Evolutionary conservation across 2,329 filamentous ascomycete species (phyloP).

Genomic region (Beauveria medogensis): DNA sequence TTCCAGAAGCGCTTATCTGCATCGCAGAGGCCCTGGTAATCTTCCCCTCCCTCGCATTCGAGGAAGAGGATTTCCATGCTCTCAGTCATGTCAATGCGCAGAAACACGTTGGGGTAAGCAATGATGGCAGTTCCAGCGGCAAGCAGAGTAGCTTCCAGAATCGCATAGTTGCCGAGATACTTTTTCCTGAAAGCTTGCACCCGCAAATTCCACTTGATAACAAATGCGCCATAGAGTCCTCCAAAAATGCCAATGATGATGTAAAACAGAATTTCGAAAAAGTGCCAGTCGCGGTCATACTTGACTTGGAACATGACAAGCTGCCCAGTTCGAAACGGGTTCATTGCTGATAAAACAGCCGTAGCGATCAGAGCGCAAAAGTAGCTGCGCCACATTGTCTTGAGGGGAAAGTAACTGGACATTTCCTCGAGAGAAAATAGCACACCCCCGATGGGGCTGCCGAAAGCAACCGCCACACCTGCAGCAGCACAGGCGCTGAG

Average conservation of each 20-base stretch:
- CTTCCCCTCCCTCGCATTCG: slow-evolving; percentile 82
- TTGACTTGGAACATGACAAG: slow-evolving; percentile 98
- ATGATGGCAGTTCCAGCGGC: slow-evolving; percentile 78
- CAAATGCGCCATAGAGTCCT: slow-evolving; percentile 88
- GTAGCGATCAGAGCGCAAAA: slow-evolving; percentile 96
- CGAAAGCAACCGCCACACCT: slow-evolving; percentile 93
- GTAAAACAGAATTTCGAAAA: slow-evolving; percentile 92
- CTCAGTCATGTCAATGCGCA: slow-evolving; percentile 97
- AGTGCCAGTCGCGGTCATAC: slow-evolving; percentile 96
- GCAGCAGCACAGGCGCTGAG: slow-evolving; percentile 90
- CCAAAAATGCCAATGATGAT: slow-evolving; percentile 87
- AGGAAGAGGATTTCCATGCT: slow-evolving; percentile 97
- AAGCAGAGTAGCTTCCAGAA: slow-evolving; percentile 78
- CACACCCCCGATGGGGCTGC: slow-evolving; percentile 93
- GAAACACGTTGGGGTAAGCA: slow-evolving; percentile 94
- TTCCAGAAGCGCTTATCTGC: slow-evolving; percentile 66
- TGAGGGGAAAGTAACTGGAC: slow-evolving; percentile 91
- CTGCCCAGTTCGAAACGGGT: slow-evolving; percentile 93
- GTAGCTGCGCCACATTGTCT: slow-evolving; percentile 96
- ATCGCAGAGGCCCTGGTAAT: slow-evolving; percentile 87
- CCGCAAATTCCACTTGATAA: slow-evolving; percentile 95
- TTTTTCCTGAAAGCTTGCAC: slow-evolving; percentile 90
- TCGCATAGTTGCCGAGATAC: slow-evolving; percentile 74
- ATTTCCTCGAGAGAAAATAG: slow-evolving; percentile 97
- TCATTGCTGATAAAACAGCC: slow-evolving; percentile 88